Evolutionary conservation across 2,329 filamentous ascomycete genomes (phyloP).

Genomic region (Paracamarosporium sp.): DNA sequence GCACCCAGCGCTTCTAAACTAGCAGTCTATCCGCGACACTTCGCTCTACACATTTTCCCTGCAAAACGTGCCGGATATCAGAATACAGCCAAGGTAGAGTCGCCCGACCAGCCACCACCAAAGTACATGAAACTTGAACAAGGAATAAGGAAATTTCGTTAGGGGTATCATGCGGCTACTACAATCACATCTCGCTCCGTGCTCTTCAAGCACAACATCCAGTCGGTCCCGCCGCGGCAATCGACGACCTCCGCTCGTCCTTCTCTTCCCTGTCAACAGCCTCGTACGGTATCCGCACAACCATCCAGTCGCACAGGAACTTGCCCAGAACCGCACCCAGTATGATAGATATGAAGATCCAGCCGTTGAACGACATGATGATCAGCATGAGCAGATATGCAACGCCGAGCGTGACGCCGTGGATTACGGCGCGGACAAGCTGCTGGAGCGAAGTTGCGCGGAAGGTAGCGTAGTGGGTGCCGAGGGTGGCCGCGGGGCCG

Average conservation of each 20-base stretch:
- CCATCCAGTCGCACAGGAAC: conserved; percentile 74
- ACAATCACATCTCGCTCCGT: background rate
- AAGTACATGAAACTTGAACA: no score
- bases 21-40: no score
- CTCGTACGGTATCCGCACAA: conserved; percentile 36
- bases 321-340: conserved; percentile 76
- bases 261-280: conserved; percentile 24
- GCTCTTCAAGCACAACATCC: conserved; percentile 33
- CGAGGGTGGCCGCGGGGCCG: conserved; percentile 25
- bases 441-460: conserved; percentile 71
- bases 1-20: no score
- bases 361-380: conserved; percentile 71
- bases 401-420: conserved; percentile 74
- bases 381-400: conserved; percentile 82
- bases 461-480: conserved; percentile 40
- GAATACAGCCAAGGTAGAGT: no score
- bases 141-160: background rate
- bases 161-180: background rate
- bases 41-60: no score
- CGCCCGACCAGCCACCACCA: no score
- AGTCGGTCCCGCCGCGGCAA: conserved; percentile 34
- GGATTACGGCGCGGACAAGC: conserved; percentile 68
- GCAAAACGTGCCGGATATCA: no score
- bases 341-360: conserved; percentile 82
- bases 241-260: conserved; percentile 25